Base-by-base conservation (phyloP, 257 asterid genomes). In the Solanum paucissectum region DNA sequence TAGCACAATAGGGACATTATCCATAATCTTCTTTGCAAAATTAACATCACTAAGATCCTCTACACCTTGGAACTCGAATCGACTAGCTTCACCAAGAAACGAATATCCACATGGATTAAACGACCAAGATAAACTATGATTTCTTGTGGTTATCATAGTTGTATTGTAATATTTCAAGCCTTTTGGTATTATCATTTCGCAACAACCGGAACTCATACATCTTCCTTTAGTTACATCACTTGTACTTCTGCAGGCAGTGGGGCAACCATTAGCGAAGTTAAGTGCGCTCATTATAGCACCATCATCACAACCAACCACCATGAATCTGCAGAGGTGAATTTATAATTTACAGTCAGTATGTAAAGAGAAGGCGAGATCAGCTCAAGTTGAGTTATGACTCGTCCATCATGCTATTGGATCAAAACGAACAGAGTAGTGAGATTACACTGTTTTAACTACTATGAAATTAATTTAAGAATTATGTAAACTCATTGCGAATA, bases 191-290 rank as follows among this genome's bases (percentile, higher is more conserved):
- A 95, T 62, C 2, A 91, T 92, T 87, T 95, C 95, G 92, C 98
- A 94, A 87, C 97, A 95, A 1, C 98, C 98, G 4, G 93, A 86
- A 8, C 97, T 95, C 3, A 94, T 79, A 89, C 98, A 95, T 13
- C 38, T 86, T 1, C 94, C 96, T 25, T 18, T 55, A 12, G 69
- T 72, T 37, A 92, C 95, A 8, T 93, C 93, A 6, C 84, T 91
- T 0, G 92, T 87, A 8, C 62, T 84, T 1, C 92, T 29, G 77
- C 98, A 95, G 14, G 86, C 55, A 3, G 94, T 38, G 9, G 89
- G 25, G 88, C 97, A 94, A 42, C 98, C 97, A 62, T 93, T 88
- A 4, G 90, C 88, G 91, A 93, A 92, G 27, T 20, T 79, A 2
- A 72, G 27, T 12, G 93, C 93, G 2, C 49, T 2, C 68, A 92